phyloP scores from a whole-genome alignment of 345 rosid genomes.

The Populus davidiana region DNA sequence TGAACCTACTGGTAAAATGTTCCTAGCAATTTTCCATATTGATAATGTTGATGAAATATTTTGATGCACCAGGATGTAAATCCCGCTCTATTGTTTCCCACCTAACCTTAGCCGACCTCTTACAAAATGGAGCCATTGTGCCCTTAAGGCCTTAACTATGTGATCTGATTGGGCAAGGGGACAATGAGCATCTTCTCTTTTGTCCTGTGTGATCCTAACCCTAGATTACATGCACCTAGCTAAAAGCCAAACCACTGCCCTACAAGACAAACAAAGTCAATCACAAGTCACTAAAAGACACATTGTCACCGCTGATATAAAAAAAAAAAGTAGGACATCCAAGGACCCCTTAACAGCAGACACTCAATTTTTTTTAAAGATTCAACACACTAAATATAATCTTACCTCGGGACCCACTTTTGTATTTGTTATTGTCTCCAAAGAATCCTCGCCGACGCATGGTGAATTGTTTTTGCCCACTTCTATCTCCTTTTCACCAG shows the following conservation, averaged over 20 bases:
- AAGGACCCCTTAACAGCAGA: slow-evolving; percentile 42
- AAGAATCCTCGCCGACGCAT: slow-evolving; percentile 51
- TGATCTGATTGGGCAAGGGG: slow-evolving; percentile 15
- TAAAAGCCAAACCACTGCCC: background rate
- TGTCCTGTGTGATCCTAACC: slow-evolving; percentile 4
- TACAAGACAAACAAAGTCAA: slow-evolving; percentile 14
- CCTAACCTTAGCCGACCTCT: background rate
- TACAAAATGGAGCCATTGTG: background rate
- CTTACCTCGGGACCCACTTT: slow-evolving; percentile 57
- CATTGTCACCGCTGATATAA: background rate
- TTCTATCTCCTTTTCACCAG: slow-evolving; percentile 15
- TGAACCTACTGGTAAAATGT: too few relatives aligned
- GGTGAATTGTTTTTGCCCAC: slow-evolving; percentile 30
- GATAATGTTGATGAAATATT: background rate
- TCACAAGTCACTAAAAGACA: slow-evolving; percentile 26
- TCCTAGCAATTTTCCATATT: background rate
- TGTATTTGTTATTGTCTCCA: slow-evolving; percentile 26
- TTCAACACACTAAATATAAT: slow-evolving; percentile 1
- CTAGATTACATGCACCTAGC: background rate
- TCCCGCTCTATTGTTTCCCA: background rate
- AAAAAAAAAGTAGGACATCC: background rate
- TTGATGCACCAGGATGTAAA: background rate
- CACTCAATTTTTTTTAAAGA: slow-evolving; percentile 27
- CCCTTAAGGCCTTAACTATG: background rate
- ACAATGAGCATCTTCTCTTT: slow-evolving; percentile 18